Conservation (phyloP, 1,284 basidiomycete species). For the Trichosporon ovoides region DNA sequence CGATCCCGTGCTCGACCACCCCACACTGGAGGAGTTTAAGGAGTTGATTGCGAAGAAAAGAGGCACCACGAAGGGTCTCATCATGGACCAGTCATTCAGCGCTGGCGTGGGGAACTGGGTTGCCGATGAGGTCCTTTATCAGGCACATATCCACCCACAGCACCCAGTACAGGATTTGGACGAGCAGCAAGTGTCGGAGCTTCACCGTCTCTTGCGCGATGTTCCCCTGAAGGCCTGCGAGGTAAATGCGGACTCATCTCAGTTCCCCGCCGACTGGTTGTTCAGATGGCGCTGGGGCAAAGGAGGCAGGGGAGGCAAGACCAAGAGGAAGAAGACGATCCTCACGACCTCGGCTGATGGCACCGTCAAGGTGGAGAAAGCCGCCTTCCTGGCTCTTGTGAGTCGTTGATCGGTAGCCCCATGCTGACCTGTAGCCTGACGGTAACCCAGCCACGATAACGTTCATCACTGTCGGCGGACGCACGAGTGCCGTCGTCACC, state of each 20-base stretch:
- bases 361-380: conserved; percentile 15
- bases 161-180: conserved; percentile 60
- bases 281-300: conserved; percentile 59
- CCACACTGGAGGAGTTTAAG: conserved; percentile 58
- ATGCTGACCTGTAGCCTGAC: conserved; percentile 55
- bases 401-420: conserved; percentile 22
- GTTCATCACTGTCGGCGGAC: conserved; percentile 72
- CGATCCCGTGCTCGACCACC: conserved; percentile 72
- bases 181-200: conserved; percentile 52
- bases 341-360: conserved; percentile 3
- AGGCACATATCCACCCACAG: conserved; percentile 69
- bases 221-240: conserved; percentile 63
- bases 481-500: conserved; percentile 68
- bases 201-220: conserved; percentile 58
- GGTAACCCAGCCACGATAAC: conserved; percentile 67
- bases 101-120: conserved; percentile 82
- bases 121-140: conserved; percentile 70
- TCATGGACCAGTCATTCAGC: conserved; percentile 74
- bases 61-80: conserved; percentile 69
- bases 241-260: conserved; percentile 65
- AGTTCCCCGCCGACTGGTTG: conserved; percentile 59
- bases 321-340: conserved; percentile 29
- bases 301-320: conserved; percentile 67
- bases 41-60: conserved; percentile 56
- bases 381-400: conserved; percentile 56